Evolutionary conservation across 768 basidiomycete genomes (phyloP).

Genomic region (Lentinus brumalis): DNA sequence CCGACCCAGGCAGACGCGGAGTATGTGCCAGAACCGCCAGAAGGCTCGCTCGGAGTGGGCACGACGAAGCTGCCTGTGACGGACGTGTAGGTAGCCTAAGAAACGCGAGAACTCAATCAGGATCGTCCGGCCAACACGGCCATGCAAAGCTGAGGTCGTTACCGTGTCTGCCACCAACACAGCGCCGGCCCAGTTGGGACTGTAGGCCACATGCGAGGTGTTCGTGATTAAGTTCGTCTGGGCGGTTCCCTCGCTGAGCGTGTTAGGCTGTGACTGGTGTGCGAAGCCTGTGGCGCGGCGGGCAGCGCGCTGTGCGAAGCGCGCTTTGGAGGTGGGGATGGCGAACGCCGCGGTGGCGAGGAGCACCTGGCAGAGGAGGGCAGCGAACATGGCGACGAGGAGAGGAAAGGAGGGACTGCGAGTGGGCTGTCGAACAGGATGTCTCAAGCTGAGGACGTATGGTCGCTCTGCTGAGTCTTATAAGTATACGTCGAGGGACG

Average conservation of each 20-base stretch:
- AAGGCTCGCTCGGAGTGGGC: conserved; percentile 32
- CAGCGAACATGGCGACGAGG: conserved; percentile 16
- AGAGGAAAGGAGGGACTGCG: conserved; percentile 1
- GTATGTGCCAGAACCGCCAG: conserved; percentile 28
- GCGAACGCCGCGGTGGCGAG: conserved; percentile 23
- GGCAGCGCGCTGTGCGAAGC: conserved; percentile 19
- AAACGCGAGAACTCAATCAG: neutral
- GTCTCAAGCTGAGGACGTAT: neutral
- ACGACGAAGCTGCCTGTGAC: conserved; percentile 39
- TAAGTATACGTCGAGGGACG: neutral
- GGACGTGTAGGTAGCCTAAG: conserved; percentile 36
- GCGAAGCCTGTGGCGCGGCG: conserved; percentile 18
- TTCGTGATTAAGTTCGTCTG: conserved; percentile 17
- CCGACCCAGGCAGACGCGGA: conserved; percentile 40
- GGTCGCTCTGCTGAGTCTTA: neutral
- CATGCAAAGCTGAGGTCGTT: neutral
- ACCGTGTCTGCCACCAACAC: conserved; percentile 31
- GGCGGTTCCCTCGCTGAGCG: neutral
- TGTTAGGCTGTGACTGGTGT: conserved; percentile 6
- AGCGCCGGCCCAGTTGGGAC: conserved; percentile 40
- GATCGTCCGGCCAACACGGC: neutral
- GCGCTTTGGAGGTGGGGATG: conserved; percentile 17
- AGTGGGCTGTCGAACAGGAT: neutral
- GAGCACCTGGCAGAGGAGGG: conserved; percentile 23
- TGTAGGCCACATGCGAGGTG: conserved; percentile 31